Evolutionary conservation across 305 asterid genomes (phyloP), one percentile per base, ranked within the genome.

Genomic region (Lippia alba): DNA sequence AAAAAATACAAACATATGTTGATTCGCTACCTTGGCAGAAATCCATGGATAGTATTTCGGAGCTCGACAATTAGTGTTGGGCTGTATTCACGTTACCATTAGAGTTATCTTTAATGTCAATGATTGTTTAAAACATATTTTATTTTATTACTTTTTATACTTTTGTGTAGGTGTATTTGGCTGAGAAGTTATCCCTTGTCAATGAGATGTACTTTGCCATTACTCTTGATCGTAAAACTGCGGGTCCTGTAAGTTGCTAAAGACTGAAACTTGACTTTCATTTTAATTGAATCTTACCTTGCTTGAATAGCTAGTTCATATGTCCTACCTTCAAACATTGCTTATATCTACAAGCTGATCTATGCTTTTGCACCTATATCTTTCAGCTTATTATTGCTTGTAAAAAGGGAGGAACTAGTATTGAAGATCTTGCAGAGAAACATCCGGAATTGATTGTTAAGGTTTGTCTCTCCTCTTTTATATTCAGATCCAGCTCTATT

Each of bases 151-250:
- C 1, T 7, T 8, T 5, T 44, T 44, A 44, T 7, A 70, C 61
- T 36, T 8, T 67, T 73, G 64, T 73, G 69, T 94, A 94, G 99
- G 92, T 94, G 62, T 94, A 94, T 79, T 80, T 94, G 84, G 87
- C 91, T 78, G 92, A 94, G 83, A 94, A 90, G 81, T 66, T 94
- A 65, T 83, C 96, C 49, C 87, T 95, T 70, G 97, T 95, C 78
- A 95, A 95, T 73, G 99, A 95, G 87, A 95, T 95, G 99, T 95
- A 95, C 85, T 95, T 95, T 48, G 96, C 99, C 71, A 95, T 95
- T 55, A 95, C 96, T 71, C 98, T 95, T 64, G 99, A 95, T 65
- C 98, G 97, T 67, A 79, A 64, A 79, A 68, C 94, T 72, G 94
- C 99, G 78, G 99, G 99, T 69, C 99, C 99, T 60, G 99, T 94